Evolutionary conservation across 768 basidiomycete species (phyloP), one percentile per base, ranked within the genome.

Genomic region (Cubamyces sp.): DNA sequence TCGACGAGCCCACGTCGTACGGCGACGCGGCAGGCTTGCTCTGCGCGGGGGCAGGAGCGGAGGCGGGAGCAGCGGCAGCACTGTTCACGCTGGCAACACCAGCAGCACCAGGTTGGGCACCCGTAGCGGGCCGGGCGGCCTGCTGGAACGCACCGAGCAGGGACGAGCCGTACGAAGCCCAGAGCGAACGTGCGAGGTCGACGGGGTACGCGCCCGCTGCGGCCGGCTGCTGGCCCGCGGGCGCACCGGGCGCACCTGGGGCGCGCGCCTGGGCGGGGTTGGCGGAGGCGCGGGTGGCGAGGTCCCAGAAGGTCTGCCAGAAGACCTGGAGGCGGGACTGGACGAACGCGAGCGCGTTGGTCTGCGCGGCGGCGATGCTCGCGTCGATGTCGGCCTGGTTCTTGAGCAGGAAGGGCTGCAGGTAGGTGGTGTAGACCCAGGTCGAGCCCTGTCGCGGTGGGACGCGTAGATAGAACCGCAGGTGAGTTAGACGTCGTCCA

Each of bases 341-440:
- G 60, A 83, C 60, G 70, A 88, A 90, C n/a, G 74, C 67, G 21
- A 90, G 51, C 30, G 77, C 70, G 64, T 86, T 87, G 64, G 69
- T 69, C 63, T 87, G 86, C 3, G 84, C 79, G 4, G 83, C 76
- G 37, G 76, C 71, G 64, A 91, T 82, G 50, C 83, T 77, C 4
- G 79, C 79, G 67, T 91, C 88, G 26, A 91, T 75, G 14, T 83
- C 79, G 16, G 75, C 77, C 68, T 90, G 87, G 67, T 90, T 84
- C 60, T 75, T 76, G 55, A 69, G 62, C 69, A 86, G 79, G 75
- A 85, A 89, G 1, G 90, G 89, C 54, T 84, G 79, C 3, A 91
- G 65, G 70, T 84, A 85, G 9, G 78, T 74, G 59, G 78, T 75
- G 74, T 88, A 91, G 58, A 91, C 74, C 73, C 83, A 87, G 1